Evolutionary conservation across 208 protist genomes (phyloP), one percentile per base, ranked within the genome.

Genomic region (Crithidia sp.): DNA sequence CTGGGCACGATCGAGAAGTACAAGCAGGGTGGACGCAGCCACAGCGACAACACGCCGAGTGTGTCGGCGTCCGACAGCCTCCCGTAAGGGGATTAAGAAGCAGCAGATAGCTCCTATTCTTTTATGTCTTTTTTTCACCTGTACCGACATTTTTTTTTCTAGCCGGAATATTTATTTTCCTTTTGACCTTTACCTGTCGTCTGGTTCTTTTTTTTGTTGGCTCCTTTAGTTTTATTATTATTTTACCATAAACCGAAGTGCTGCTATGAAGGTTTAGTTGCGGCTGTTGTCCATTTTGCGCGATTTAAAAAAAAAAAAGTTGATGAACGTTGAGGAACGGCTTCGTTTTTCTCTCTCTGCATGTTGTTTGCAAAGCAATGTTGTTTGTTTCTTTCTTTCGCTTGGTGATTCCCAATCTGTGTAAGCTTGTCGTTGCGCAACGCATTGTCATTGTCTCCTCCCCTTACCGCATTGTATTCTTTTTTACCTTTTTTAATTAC

Each of bases 1-100:
- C 66, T 81, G 37, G 50, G 56, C 17, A 60, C 77, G 41, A 78
- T 86, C 12, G 41, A 76, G 37, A 64, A 72, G 13, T 82, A 75
- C 58, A 60, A 74, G 43, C 58, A 80, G 12, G 55, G 40, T 5
- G 60, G 67, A 3, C 17, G 36, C 12, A 71, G 57, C 39, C 66
- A n/a, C 16, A 55, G 56, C 40, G 57, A 69, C 7, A 69, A 58
- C 17, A 52, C 49, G 17, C 64, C 64, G 7, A 69, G 52, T 50
- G 64, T 50, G 14, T 67, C 70, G 7, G 41, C 60, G 4, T 59
- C 43, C 2, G 52, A 67, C 9, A 39, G 17, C 37, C 13, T 63
- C 4, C 36, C 16, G 37, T 71, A 10, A 36, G 50, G 37, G 6
- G 37, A 61, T 13, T 36, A 56, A 37, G 52, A 3, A 36, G 28